Percentiles rank a stretch among this genome's conserved stretches.
Evolutionary conservation across 2,329 filamentous ascomycete genomes (phyloP).

Genomic region (Aureobasidium leucospermi): DNA sequence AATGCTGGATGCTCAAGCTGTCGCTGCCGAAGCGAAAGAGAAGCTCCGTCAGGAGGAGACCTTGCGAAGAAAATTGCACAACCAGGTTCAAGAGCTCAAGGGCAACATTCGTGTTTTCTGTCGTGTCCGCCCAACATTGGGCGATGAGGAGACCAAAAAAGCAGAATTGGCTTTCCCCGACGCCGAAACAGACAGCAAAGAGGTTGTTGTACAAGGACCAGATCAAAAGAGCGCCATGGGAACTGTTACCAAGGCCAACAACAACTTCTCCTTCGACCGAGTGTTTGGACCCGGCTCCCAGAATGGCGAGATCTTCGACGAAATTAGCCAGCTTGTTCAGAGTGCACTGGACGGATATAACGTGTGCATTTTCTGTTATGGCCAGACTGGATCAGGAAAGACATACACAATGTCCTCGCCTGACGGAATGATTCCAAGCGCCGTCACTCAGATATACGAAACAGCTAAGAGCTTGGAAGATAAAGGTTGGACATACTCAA

Average conservation of each 20-base stretch:
- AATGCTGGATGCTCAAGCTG: conserved; percentile 67
- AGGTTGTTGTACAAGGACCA: conserved; percentile 75
- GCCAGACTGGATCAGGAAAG: conserved; percentile 94
- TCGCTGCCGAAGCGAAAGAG: conserved; percentile 63
- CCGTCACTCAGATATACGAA: conserved; percentile 88
- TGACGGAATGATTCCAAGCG: conserved; percentile 92
- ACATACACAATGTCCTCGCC: conserved; percentile 88
- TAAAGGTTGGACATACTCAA: conserved; percentile 89
- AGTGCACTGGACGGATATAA: conserved; percentile 96
- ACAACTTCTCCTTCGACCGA: conserved; percentile 85
- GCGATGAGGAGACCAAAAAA: conserved; percentile 52
- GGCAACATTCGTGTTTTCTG: conserved; percentile 99
- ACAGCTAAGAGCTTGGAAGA: conserved; percentile 76
- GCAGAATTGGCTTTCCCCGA: conserved; percentile 70
- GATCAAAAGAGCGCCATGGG: conserved; percentile 78
- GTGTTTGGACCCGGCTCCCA: conserved; percentile 73
- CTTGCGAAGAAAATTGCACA: conserved; percentile 83
- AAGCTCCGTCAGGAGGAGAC: conserved; percentile 90
- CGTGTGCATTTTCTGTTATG: conserved; percentile 98
- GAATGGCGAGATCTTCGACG: conserved; percentile 85
- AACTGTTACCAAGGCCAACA: conserved; percentile 66
- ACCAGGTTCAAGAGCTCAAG: conserved; percentile 95
- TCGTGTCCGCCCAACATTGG: conserved; percentile 71
- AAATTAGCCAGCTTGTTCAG: conserved; percentile 95
- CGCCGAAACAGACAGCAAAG: conserved; percentile 69